Evolutionary conservation across 768 basidiomycete species (phyloP).

Genomic region (Hygrocybe coccinea): DNA sequence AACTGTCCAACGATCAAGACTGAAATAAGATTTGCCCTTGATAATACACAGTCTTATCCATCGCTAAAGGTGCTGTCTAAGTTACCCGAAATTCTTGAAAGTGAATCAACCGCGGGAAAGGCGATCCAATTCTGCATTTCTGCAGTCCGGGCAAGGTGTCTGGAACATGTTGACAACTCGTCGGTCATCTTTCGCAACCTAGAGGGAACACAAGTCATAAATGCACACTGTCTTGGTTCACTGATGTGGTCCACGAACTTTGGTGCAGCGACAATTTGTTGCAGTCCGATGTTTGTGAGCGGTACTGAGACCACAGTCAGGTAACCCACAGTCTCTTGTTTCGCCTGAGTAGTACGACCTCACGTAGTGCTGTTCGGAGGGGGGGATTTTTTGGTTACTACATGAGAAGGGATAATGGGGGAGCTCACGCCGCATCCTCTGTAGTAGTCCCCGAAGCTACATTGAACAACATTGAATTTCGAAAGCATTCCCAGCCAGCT

Average conservation of each 20-base stretch:
- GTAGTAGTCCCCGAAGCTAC: constrained; percentile 40
- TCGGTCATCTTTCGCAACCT: constrained; percentile 45
- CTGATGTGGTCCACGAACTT: constrained; percentile 27
- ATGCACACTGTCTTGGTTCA: not conserved
- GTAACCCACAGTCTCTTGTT: constrained; percentile 49
- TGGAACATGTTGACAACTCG: constrained; percentile 64
- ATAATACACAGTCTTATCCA: no score
- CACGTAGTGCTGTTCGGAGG: constrained; percentile 52
- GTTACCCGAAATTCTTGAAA: not conserved
- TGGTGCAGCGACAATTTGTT: constrained; percentile 51
- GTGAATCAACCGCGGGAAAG: constrained; percentile 3
- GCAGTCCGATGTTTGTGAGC: constrained; percentile 59
- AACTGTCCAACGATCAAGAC: no score
- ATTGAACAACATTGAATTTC: not conserved
- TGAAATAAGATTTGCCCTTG: no score
- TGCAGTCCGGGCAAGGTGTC: constrained; percentile 56
- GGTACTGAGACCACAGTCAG: constrained; percentile 48
- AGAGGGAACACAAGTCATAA: not conserved
- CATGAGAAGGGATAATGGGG: constrained; percentile 2
- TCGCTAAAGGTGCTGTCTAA: not conserved
- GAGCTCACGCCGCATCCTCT: constrained; percentile 39
- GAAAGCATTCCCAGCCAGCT: constrained; percentile 6
- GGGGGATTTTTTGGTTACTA: constrained; percentile 5
- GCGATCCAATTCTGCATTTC: constrained; percentile 33
- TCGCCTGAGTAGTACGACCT: constrained; percentile 58